Evolutionary conservation across 768 basidiomycete species (phyloP), one percentile per base, ranked within the genome.

Genomic region (Chalciporus piperatus): DNA sequence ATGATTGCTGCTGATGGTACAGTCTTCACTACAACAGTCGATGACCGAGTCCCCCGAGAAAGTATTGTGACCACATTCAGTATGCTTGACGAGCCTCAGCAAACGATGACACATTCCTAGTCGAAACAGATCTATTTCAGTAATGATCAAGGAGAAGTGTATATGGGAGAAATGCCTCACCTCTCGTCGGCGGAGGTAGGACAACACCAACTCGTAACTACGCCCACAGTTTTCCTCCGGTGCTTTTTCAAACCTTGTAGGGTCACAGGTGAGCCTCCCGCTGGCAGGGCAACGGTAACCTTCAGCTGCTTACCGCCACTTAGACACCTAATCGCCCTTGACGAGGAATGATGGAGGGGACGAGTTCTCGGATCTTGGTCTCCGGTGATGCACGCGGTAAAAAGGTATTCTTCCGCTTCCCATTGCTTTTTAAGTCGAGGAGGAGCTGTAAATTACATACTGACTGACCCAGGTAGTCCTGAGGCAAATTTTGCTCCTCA

Each of bases 61-160:
- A 13, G 72, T 71, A 59, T 76, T 69, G 65, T 87, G 84, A n/a
- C 72, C 72, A 70, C 87, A 88, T n/a, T 37, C 66, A 28, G 61
- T 64, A 57, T 74, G 77, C 60, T 72, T 76, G 50, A 64, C 68
- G 66, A 85, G 79, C 57, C 69, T 73, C 60, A 87, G 77, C 46
- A 71, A 73, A 56, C 83, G 78, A 66, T 82, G 79, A 72, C 86
- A 89, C 86, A 89, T 88, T 59, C 9, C 63, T 56, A 16, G 25
- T 42, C 8, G 48, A 42, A 45, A 40, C 22, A 22, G 42, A 50
- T 42, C 46, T 52, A 57, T 51, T 47, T 48, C 51, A 52, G 52
- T 48, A 45, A 41, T 41, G 20, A 41, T 42, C 48, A 49, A 39
- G 50, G 50, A 20, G 17, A 16, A 37, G 37, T 37, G 14, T 35